These are phyloP conservation scores for Alternaria triticimaculans DNA, from an alignment of 2,329 filamentous ascomycete species.

Conservation along the genomic window DNA sequence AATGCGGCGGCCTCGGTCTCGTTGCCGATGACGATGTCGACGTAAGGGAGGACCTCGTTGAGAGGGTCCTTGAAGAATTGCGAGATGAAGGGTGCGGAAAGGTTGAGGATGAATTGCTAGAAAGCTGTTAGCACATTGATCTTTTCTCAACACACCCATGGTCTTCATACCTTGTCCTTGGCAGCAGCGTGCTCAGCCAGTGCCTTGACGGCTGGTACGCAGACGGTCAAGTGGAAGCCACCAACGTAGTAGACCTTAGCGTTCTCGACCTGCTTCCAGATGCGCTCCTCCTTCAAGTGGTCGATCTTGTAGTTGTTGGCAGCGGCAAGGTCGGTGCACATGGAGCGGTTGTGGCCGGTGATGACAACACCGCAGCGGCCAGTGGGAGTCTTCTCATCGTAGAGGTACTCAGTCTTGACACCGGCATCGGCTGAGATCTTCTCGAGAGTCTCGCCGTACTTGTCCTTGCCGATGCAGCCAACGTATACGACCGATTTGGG, in stretches of 20 bases:
- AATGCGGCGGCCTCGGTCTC: slow-evolving; percentile 93
- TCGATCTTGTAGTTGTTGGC: slow-evolving; percentile 97
- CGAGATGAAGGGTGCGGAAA: slow-evolving; percentile 93
- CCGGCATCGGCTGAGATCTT: slow-evolving; percentile 87
- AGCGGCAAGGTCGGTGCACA: slow-evolving; percentile 93
- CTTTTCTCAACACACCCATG: slow-evolving; percentile 16
- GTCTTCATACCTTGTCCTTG: slow-evolving; percentile 74
- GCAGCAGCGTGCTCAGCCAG: slow-evolving; percentile 87
- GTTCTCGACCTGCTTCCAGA: slow-evolving; percentile 90
- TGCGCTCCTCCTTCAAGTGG: slow-evolving; percentile 86
- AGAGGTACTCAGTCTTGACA: slow-evolving; percentile 91
- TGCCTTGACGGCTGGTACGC: slow-evolving; percentile 85
- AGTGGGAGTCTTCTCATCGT: slow-evolving; percentile 83
- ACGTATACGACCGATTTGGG: slow-evolving; percentile 91
- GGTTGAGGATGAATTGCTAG: slow-evolving; percentile 80
- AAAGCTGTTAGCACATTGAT: slow-evolving; percentile 3
- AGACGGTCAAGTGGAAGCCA: slow-evolving; percentile 97
- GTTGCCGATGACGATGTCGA: slow-evolving; percentile 96
- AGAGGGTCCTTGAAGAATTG: slow-evolving; percentile 98
- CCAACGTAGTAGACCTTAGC: slow-evolving; percentile 92
- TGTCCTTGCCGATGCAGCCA: slow-evolving; percentile 92
- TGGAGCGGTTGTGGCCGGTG: slow-evolving; percentile 92
- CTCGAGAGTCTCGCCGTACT: slow-evolving; percentile 87
- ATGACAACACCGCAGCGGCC: slow-evolving; percentile 96
- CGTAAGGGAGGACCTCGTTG: slow-evolving; percentile 85